phyloP scores from a whole-genome alignment of 225 moss, liverwort and hornwort species.

The Bryoerythrophyllum caledonicum region DNA sequence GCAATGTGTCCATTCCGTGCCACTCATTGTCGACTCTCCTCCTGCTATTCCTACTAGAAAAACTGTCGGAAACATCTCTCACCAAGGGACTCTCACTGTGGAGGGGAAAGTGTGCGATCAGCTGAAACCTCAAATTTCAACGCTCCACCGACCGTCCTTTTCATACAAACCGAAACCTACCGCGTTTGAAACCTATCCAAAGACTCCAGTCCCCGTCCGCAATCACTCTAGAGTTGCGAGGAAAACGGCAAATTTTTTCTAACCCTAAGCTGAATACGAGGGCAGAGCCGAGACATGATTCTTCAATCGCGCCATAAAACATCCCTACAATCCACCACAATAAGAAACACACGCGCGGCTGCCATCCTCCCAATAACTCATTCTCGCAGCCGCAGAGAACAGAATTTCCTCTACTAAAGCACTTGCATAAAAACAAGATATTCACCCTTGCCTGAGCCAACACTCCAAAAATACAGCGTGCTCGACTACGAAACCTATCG shows the following conservation, averaged over 20 bases:
- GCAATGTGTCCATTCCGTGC: too few species aligned
- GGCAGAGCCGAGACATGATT: too few species aligned
- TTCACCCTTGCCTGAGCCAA: slow-evolving; percentile 1
- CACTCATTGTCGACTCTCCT: too few species aligned
- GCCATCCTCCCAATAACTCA: too few species aligned
- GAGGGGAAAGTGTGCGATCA: too few species aligned
- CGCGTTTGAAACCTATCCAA: background rate
- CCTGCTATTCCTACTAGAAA: background rate
- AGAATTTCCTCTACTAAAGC: background rate
- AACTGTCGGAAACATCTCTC: background rate
- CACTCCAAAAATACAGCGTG: background rate
- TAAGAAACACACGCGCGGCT: background rate
- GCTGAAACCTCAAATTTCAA: background rate
- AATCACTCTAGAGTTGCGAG: background rate
- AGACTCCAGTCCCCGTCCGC: background rate
- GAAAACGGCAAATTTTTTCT: background rate
- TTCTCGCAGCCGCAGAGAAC: too few species aligned
- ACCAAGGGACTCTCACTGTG: too few species aligned
- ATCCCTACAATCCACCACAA: background rate
- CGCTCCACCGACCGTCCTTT: background rate
- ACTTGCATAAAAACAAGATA: background rate
- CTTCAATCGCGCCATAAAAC: background rate
- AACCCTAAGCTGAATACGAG: background rate
- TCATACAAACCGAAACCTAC: background rate
- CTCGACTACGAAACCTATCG: too few species aligned